Evolutionary conservation across 805 yeast genomes (phyloP).

Genomic region (Candida argentea): DNA sequence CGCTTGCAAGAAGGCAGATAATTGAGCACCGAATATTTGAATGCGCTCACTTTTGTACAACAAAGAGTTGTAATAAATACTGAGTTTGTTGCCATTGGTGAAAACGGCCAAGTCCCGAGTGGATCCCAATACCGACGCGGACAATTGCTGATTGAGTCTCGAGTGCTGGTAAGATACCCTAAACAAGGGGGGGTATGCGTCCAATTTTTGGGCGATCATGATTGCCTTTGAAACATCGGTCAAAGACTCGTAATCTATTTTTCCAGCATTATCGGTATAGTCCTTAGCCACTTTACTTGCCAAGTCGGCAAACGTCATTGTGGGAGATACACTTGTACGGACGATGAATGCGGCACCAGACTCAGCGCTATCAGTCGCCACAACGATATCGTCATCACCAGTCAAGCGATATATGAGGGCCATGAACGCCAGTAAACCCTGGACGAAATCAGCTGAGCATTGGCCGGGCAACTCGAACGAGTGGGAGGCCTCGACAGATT

Average conservation of each 20-base stretch:
- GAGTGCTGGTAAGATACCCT: constrained; percentile 48
- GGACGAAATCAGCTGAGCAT: constrained; percentile 25
- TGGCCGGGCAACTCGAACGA: constrained; percentile 15
- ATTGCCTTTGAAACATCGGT: constrained; percentile 46
- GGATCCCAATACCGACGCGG: constrained; percentile 41
- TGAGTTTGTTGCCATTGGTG: constrained; percentile 18
- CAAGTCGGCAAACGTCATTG: constrained; percentile 44
- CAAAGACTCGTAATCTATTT: constrained; percentile 36
- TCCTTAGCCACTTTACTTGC: constrained; percentile 34
- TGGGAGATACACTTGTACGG: constrained; percentile 51
- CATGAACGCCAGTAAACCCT: constrained; percentile 57
- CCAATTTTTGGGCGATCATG: constrained; percentile 39
- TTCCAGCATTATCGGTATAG: constrained; percentile 21
- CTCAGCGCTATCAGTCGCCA: constrained; percentile 51
- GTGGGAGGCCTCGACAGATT: constrained; percentile 52
- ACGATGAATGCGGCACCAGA: constrained; percentile 43
- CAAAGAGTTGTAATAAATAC: constrained; percentile 63
- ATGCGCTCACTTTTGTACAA: constrained; percentile 66
- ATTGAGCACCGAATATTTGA: constrained; percentile 61
- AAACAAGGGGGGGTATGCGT: constrained; percentile 53
- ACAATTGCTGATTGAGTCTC: constrained; percentile 27
- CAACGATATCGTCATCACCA: constrained; percentile 90
- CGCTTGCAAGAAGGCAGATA: constrained; percentile 37
- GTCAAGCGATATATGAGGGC: constrained; percentile 69
- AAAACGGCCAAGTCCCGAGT: constrained; percentile 58